Evolutionary conservation across 2,329 filamentous ascomycete genomes (phyloP), one percentile per base, ranked within the genome.

Genomic region (Berkeleyomyces basicola): DNA sequence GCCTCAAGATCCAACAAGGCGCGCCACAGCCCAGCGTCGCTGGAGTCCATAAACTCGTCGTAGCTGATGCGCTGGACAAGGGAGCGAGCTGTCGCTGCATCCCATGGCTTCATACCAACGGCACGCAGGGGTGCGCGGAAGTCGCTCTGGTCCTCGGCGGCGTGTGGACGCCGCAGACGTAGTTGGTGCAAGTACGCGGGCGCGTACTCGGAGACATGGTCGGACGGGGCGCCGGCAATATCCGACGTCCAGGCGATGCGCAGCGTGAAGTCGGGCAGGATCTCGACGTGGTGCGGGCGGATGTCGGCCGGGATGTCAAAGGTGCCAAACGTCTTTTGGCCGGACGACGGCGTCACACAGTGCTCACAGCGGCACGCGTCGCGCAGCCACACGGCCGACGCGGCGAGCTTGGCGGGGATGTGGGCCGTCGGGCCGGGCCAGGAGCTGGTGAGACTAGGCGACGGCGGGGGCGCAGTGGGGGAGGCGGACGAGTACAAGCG

Each of bases 21-120:
- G 2, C 76, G 70, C 68, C 79, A 80, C 63, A 95, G 83, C 43
- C 70, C 68, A 0, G 75, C 76, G 0, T 72, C 69, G 36, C 51
- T 11, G 58, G 81, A 82, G 16, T 74, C 69, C 78, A 95, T 86
- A 73, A 90, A 96, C 46, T 84, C 82, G 0, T 82, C 69, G 72
- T 87, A 96, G 61, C 83, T 76, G 51, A 93, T 76, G 72, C 80
- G 83, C 58, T 76, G 73, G 9, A 83, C 74, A n/a, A 78, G 72
- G 6, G 68, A 58, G 64, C 68, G 66, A 59, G 76, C 77, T 0
- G 44, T 67, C 0, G 65, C 53, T 2, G 66, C 68, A 66, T 79
- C 72, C 79, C 79, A 81, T 65, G 72, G 69, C 2, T 66, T 68
- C 42, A 72, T 68, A 66, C 68, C 42, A 31, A 70, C 66, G 2